Conservation (phyloP, 2,329 filamentous ascomycete genomes). For the Penicillium sumatraense region DNA sequence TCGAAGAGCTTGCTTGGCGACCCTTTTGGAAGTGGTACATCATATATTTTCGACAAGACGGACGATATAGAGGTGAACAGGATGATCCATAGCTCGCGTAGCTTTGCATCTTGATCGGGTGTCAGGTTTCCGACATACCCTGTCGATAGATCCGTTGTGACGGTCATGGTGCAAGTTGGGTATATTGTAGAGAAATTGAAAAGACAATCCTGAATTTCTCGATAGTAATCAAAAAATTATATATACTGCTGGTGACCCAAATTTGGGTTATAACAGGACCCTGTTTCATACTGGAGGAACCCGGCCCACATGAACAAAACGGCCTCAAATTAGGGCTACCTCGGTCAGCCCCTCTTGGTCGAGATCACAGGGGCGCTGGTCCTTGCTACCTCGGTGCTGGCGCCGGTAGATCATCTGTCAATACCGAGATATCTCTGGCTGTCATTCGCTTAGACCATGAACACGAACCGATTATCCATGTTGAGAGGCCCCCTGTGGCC, state of each 20-base stretch:
- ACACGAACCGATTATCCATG: neutral
- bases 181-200: neutral
- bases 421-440: neutral
- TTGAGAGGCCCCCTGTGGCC: neutral
- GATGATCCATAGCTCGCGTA: conserved; percentile 80
- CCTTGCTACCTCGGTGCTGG: conserved; percentile 15
- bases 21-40: conserved; percentile 41
- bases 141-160: conserved; percentile 43
- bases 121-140: conserved; percentile 75
- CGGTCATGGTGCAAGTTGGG: conserved; percentile 10
- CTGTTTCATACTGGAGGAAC: conserved; percentile 1
- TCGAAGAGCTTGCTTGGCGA: conserved; percentile 24
- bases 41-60: conserved; percentile 24
- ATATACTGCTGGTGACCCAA: neutral
- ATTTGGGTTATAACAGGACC: neutral
- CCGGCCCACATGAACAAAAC: conserved; percentile 12
- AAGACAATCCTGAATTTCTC: neutral
- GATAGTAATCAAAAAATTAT: conserved; percentile 2
- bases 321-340: conserved; percentile 4
- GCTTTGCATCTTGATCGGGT: conserved; percentile 78
- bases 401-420: conserved; percentile 5
- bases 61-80: conserved; percentile 24
- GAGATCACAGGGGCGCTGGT: conserved; percentile 1
- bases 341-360: conserved; percentile 11
- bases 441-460: neutral